phyloP scores from a whole-genome alignment of 1,284 basidiomycete genomes.

The Austroboletus niveus region DNA sequence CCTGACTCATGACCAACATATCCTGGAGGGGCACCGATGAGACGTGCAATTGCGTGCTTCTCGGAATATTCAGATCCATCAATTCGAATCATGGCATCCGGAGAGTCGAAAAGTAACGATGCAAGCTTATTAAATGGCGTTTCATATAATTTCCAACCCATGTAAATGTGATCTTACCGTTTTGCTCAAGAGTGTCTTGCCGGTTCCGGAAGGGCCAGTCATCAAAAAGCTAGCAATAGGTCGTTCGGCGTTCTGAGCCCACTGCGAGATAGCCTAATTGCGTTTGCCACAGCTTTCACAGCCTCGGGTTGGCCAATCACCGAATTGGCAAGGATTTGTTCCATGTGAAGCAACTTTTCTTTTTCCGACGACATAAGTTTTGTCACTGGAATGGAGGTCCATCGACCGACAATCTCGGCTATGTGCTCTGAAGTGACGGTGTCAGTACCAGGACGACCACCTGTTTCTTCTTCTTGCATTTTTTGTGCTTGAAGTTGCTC shows the following conservation, averaged over 20 bases:
- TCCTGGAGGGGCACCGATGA: conserved; percentile 88
- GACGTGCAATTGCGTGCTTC: conserved; percentile 87
- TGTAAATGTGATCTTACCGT: conserved; percentile 54
- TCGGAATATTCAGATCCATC: conserved; percentile 94
- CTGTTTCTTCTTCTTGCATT: conserved; percentile 68
- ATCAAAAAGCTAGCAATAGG: conserved; percentile 94
- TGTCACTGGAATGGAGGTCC: conserved; percentile 91
- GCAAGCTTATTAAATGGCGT: conserved; percentile 58
- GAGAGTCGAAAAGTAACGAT: conserved; percentile 84
- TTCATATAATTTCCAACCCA: background rate
- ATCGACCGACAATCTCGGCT: conserved; percentile 84
- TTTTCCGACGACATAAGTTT: conserved; percentile 88
- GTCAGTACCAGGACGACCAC: conserved; percentile 58
- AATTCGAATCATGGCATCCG: conserved; percentile 87
- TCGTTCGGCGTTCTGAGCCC: conserved; percentile 78
- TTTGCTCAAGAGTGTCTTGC: conserved; percentile 87
- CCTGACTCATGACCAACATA: conserved; percentile 93
- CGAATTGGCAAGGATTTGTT: conserved; percentile 60
- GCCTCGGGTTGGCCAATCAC: conserved; percentile 92
- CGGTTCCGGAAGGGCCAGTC: conserved; percentile 90
- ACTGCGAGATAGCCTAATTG: conserved; percentile 87
- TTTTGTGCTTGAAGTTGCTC: conserved; percentile 71
- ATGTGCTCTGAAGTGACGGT: conserved; percentile 89
- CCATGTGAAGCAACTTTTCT: conserved; percentile 84
- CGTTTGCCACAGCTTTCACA: conserved; percentile 87